Percentiles rank a stretch among this genome's conserved stretches.
These are phyloP conservation scores for Prunella vulgaris DNA, from an alignment of 257 asterid genomes.

Conservation along the genomic window DNA sequence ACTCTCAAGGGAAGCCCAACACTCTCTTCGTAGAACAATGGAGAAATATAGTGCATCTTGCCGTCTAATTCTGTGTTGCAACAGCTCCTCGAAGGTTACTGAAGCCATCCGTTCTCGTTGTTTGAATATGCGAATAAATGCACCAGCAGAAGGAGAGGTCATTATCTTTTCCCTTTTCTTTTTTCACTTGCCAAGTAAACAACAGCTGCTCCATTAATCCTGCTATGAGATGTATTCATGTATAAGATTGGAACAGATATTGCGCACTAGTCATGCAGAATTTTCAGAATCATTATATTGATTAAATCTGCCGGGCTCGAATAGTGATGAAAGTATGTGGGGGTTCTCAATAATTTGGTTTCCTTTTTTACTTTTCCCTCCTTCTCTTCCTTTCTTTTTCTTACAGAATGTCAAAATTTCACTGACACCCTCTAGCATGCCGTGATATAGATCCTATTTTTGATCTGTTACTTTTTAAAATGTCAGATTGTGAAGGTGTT, in stretches of 20 bases:
- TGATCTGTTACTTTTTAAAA: neutral
- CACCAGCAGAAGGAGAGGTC: slow-evolving; percentile 84
- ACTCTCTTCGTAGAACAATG: slow-evolving; percentile 97
- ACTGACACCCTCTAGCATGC: neutral
- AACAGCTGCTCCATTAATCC: neutral
- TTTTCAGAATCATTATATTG: neutral
- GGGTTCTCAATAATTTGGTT: neutral
- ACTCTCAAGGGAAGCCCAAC: slow-evolving; percentile 98
- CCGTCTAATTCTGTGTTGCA: slow-evolving; percentile 88
- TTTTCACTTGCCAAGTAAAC: neutral
- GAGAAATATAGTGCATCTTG: slow-evolving; percentile 96
- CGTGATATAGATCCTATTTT: neutral
- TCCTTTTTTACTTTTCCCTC: neutral
- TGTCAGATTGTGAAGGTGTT: slow-evolving; percentile 67
- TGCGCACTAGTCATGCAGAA: neutral
- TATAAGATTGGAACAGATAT: neutral
- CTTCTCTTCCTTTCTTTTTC: neutral
- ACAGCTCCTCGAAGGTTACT: slow-evolving; percentile 94
- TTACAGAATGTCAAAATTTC: neutral
- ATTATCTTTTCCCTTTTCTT: slow-evolving; percentile 17
- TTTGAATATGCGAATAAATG: slow-evolving; percentile 79
- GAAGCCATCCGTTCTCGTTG: slow-evolving; percentile 99
- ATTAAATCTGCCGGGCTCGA: neutral
- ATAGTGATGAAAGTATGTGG: neutral
- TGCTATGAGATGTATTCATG: neutral